These are phyloP conservation scores for Polysphondylium violaceum DNA, from an alignment of 78 protist genomes.

Conservation along the genomic window DNA sequence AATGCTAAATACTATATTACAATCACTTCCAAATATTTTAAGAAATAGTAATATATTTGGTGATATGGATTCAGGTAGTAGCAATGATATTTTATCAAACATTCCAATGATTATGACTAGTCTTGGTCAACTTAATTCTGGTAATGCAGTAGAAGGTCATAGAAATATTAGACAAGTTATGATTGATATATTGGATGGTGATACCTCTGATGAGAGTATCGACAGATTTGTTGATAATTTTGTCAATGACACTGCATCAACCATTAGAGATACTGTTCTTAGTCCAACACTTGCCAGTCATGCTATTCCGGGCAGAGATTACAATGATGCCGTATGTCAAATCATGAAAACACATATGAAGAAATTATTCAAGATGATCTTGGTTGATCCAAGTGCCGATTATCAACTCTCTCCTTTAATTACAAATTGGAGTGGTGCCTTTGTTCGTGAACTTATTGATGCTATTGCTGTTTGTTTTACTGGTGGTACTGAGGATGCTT, in stretches of 20 bases:
- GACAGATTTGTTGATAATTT: conserved; percentile 5
- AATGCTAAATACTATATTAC: neutral
- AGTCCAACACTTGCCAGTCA: neutral
- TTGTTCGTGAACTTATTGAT: conserved; percentile 12
- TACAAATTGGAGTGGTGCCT: neutral
- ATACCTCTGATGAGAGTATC: conserved; percentile 13
- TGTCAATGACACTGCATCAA: neutral
- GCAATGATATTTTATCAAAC: neutral
- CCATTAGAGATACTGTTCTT: neutral
- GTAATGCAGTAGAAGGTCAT: conserved; percentile 30
- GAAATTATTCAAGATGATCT: neutral
- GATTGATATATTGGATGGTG: neutral
- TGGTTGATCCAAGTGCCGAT: neutral
- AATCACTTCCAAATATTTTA: neutral
- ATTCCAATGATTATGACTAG: conserved; percentile 14
- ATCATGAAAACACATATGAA: conserved; percentile 10
- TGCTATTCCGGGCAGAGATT: neutral
- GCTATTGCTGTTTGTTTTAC: conserved; percentile 10
- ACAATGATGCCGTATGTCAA: neutral
- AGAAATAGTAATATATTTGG: neutral
- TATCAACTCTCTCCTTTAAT: neutral
- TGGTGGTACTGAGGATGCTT: conserved; percentile 47
- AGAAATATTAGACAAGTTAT: conserved; percentile 9
- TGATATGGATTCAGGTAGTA: neutral
- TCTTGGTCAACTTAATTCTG: conserved; percentile 9